Conservation (phyloP, 176 grass and related monocot species). For the Ananas comosus region DNA sequence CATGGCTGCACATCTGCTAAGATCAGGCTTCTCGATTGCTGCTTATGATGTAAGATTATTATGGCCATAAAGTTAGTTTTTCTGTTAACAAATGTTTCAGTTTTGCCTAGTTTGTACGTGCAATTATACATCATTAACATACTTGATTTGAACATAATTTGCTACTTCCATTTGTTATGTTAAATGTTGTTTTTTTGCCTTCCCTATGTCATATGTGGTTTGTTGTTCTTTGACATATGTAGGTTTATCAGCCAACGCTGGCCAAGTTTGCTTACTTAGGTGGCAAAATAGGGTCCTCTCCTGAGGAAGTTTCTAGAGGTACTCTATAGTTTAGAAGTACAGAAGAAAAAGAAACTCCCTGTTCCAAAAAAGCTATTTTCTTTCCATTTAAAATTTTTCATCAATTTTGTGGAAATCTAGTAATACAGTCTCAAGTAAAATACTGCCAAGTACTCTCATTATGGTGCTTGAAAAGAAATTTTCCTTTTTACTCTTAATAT, state of each 20-base stretch:
- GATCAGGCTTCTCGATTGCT: slow-evolving; percentile 68
- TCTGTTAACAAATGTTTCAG: background rate
- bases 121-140: background rate
- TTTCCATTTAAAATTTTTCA: background rate
- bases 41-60: slow-evolving; percentile 67
- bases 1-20: slow-evolving; percentile 93
- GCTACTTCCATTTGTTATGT: background rate
- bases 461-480: too few relatives aligned
- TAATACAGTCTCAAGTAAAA: too few relatives aligned
- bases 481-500: too few relatives aligned
- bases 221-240: slow-evolving; percentile 16
- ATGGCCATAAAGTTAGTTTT: background rate
- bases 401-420: background rate
- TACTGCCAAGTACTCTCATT: too few relatives aligned
- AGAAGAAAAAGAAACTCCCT: background rate
- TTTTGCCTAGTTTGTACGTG: background rate
- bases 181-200: slow-evolving; percentile 1
- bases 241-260: slow-evolving; percentile 91
- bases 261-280: slow-evolving; percentile 81
- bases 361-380: background rate
- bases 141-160: background rate
- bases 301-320: slow-evolving; percentile 72
- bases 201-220: background rate
- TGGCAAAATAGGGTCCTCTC: slow-evolving; percentile 56
- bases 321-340: slow-evolving; percentile 14